Base-by-base conservation (phyloP, 106 monocot genomes). In the Dioscorea zingiberensis region DNA sequence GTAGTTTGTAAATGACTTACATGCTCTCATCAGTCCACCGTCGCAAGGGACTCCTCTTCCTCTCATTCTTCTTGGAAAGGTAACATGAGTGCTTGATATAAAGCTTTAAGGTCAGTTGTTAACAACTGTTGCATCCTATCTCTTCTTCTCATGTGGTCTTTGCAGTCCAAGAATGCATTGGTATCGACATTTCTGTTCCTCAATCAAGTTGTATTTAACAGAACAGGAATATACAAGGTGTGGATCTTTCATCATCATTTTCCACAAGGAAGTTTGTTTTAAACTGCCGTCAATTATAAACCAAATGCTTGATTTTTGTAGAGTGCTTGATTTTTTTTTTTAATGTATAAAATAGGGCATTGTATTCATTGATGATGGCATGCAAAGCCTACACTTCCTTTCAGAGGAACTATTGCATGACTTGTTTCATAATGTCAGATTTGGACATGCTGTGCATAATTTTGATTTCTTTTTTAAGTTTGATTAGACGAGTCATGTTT, bases 141-240 rank as follows among this genome's bases (percentile, higher is more conserved):
- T 69, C 13, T 44, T 14, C n/a, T 13, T 48, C 5, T 25, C 21
- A 29, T 69, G 12, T 28, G 19, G 15, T 58, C 51, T 49, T 30
- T 78, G 29, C 79, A 98, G 97, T 88, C 89, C 65, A 98, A 92
- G 76, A 98, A 98, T 84, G 92, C 97, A 57, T 63, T 92, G 65
- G 32, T 93, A 15, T 92, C 97, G 25, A 84, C 92, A 56, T 98
- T 89, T 80, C 70, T 98, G 27, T 83, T 98, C 72, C 80, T 98
- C 70, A 92, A 98, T 77, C 97, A 98, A 81, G 78, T 98, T 57
- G 92, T 98, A 21, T 98, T 70, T 24, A 84, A 88, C 26, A 84
- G 92, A 74, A 81, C 86, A 21, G 92, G 92, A 28, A 86, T 98
- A 70, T 89, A 92, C 67, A 98, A 98, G 97, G 97, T 97, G 53